Percentiles rank a stretch among this genome's conserved stretches.
Conservation (phyloP, 768 basidiomycete species). For the Butyriboletus loyo region DNA sequence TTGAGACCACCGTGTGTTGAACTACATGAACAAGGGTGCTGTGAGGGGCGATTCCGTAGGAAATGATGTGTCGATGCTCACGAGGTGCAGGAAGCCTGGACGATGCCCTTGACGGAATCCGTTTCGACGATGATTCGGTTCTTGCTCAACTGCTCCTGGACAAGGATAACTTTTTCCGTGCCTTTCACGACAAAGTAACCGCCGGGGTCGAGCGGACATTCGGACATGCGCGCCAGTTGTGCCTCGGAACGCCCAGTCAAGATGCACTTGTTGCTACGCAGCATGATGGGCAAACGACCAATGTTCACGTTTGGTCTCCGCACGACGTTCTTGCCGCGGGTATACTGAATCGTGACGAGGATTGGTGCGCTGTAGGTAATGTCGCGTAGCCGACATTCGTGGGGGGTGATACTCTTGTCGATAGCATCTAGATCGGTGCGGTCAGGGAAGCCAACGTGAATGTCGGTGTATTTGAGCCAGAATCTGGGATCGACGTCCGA, state of each 20-base stretch:
- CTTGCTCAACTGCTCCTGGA: slow-evolving; percentile 98
- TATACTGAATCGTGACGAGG: slow-evolving; percentile 92
- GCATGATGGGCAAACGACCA: slow-evolving; percentile 93
- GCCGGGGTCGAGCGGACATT: slow-evolving; percentile 98
- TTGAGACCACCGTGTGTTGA: slow-evolving; percentile 84
- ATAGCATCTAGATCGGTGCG: slow-evolving; percentile 79
- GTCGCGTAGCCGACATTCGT: slow-evolving; percentile 95
- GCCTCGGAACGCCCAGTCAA: slow-evolving; percentile 73
- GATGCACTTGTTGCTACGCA: slow-evolving; percentile 92
- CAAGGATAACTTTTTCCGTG: slow-evolving; percentile 98
- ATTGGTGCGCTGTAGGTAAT: slow-evolving; percentile 93
- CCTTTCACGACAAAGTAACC: slow-evolving; percentile 99
- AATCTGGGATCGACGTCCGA: slow-evolving; percentile 97
- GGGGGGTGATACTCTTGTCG: slow-evolving; percentile 85
- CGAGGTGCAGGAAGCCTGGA: slow-evolving; percentile 96
- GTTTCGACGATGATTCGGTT: slow-evolving; percentile 99
- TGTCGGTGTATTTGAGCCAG: slow-evolving; percentile 95
- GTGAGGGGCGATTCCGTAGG: slow-evolving; percentile 7
- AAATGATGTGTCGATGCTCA: slow-evolving; percentile 39
- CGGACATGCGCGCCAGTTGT: slow-evolving; percentile 90
- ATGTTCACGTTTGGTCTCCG: slow-evolving; percentile 80
- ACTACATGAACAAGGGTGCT: slow-evolving; percentile 34
- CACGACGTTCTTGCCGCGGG: slow-evolving; percentile 86
- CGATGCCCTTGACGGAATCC: slow-evolving; percentile 82
- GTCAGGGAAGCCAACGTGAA: slow-evolving; percentile 88